These are phyloP conservation scores for Stenogyne calaminthoides DNA, from an alignment of 305 asterid species.

Conservation along the genomic window DNA sequence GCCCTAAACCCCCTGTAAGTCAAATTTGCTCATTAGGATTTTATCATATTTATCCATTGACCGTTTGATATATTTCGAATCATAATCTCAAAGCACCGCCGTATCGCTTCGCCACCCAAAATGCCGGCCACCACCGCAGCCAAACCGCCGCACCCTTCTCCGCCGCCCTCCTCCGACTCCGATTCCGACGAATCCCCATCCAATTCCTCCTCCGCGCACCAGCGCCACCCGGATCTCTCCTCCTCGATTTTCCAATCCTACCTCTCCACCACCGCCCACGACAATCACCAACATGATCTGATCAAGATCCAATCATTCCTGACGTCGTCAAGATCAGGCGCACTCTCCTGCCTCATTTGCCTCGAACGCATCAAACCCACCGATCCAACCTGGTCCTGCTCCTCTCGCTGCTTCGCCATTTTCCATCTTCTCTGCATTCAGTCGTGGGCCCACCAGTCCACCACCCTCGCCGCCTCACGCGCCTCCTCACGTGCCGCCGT, in stretches of 20 bases:
- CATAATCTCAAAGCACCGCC: background rate
- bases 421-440: slow-evolving; percentile 94
- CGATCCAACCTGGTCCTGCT: slow-evolving; percentile 95
- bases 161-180: slow-evolving; percentile 58
- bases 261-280: slow-evolving; percentile 52
- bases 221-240: slow-evolving; percentile 69
- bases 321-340: slow-evolving; percentile 88
- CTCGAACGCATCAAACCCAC: slow-evolving; percentile 83
- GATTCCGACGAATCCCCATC: slow-evolving; percentile 71
- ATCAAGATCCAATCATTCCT: slow-evolving; percentile 88
- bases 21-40: no score
- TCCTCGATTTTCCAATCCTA: slow-evolving; percentile 86
- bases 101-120: slow-evolving; percentile 24
- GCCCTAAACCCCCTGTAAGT: no score
- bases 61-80: no score
- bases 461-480: slow-evolving; percentile 67
- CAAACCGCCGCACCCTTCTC: slow-evolving; percentile 37
- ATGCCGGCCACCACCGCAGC: slow-evolving; percentile 48
- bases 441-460: slow-evolving; percentile 87
- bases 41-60: no score
- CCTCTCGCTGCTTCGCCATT: slow-evolving; percentile 80
- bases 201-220: slow-evolving; percentile 34
- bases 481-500: slow-evolving; percentile 78
- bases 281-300: slow-evolving; percentile 59
- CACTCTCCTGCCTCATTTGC: slow-evolving; percentile 93